phyloP scores from a whole-genome alignment of 2,329 filamentous ascomycete genomes.

The Paecilomyces variotii region DNA sequence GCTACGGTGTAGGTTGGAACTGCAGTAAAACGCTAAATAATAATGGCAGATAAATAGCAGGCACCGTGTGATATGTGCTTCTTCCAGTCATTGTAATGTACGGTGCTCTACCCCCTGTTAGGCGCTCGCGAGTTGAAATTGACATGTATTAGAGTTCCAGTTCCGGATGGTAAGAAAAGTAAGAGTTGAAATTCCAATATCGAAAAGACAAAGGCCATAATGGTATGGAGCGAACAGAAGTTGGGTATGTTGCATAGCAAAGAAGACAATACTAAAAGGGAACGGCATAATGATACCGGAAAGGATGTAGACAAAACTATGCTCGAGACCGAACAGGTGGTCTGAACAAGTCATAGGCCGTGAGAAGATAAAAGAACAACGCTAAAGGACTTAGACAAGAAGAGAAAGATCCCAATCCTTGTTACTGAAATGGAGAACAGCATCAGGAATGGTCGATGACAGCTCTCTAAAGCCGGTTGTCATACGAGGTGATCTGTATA shows the following conservation, averaged over 20 bases:
- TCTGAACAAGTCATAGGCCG: neutral
- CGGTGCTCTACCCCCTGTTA: neutral
- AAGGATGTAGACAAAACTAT: neutral
- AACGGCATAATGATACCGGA: neutral
- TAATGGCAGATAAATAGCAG: neutral
- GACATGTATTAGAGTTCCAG: neutral
- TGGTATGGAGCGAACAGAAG: neutral
- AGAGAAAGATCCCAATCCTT: neutral
- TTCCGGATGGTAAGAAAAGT: neutral
- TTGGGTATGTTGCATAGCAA: neutral
- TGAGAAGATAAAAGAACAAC: neutral
- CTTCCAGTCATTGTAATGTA: neutral
- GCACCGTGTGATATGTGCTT: neutral
- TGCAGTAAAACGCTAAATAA: neutral
- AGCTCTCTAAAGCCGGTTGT: slow-evolving; percentile 5
- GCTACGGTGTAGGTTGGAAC: neutral
- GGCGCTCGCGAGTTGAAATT: neutral
- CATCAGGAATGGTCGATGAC: neutral
- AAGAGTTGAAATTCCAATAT: neutral
- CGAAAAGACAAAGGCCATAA: neutral
- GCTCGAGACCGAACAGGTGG: neutral
- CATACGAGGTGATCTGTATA: slow-evolving; percentile 11
- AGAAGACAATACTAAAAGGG: neutral
- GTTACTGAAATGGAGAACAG: neutral
- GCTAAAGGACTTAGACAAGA: neutral